Conservation (phyloP, 495 filamentous ascomycete species). For the Coniosporium apollinis region DNA sequence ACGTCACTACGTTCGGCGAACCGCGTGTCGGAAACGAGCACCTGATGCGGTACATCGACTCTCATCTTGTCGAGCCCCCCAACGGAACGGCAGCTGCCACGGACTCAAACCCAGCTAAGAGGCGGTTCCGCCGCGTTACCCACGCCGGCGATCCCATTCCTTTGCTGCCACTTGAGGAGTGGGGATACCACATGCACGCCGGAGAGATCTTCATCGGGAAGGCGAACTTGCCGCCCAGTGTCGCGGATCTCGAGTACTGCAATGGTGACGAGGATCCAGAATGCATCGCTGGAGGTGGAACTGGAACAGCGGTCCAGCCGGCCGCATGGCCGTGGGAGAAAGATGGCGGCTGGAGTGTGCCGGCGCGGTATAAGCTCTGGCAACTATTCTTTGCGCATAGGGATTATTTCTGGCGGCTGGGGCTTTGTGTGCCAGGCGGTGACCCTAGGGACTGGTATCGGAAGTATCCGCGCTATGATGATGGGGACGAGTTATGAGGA, state of each 20-base stretch:
- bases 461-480: too few species aligned
- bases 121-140: constrained; percentile 60
- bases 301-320: neutral
- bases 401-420: constrained; percentile 91
- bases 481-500: too few species aligned
- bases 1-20: constrained; percentile 85
- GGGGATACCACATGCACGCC: constrained; percentile 72
- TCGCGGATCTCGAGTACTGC: constrained; percentile 54
- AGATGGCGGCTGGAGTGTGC: constrained; percentile 33
- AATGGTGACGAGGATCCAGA: constrained; percentile 47
- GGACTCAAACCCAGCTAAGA: constrained; percentile 17
- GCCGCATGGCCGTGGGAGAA: neutral
- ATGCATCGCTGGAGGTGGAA: constrained; percentile 45
- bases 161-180: constrained; percentile 65
- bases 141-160: constrained; percentile 81
- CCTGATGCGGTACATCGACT: constrained; percentile 51
- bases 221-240: constrained; percentile 42
- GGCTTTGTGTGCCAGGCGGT: constrained; percentile 74
- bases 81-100: constrained; percentile 9
- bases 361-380: constrained; percentile 58
- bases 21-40: constrained; percentile 65
- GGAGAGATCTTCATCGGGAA: constrained; percentile 78
- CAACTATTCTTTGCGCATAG: constrained; percentile 87
- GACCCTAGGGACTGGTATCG: constrained; percentile 53
- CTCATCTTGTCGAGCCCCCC: constrained; percentile 31